phyloP scores from a whole-genome alignment of 1,284 basidiomycete species.

The Ceratobasidium sp. region DNA sequence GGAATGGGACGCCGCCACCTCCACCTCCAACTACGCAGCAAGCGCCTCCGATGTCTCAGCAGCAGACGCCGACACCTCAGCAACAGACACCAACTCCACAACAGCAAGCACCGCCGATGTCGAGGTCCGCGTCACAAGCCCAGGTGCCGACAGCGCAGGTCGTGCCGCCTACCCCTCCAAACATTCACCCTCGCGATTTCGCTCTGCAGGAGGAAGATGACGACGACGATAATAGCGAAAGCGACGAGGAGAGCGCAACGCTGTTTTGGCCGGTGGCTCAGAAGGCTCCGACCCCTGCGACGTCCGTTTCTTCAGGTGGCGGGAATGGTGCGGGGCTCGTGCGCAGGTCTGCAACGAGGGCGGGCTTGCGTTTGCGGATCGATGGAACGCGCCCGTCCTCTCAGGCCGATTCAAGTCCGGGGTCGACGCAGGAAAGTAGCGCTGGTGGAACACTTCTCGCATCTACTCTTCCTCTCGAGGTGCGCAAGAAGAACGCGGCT shows the following conservation, averaged over 20 bases:
- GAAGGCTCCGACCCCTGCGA: constrained; percentile 20
- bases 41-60: neutral
- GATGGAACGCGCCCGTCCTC: constrained; percentile 18
- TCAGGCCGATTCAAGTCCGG: constrained; percentile 19
- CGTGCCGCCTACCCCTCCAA: neutral
- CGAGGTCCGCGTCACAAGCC: neutral
- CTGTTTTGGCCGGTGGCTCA: constrained; percentile 41
- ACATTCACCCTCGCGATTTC: constrained; percentile 25
- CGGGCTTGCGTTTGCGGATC: constrained; percentile 19
- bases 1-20: neutral
- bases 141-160: constrained; percentile 12
- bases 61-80: too few species aligned
- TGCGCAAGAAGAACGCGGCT: constrained; percentile 25
- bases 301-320: constrained; percentile 6
- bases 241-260: constrained; percentile 41
- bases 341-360: constrained; percentile 19
- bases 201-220: constrained; percentile 35
- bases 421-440: constrained; percentile 26
- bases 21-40: neutral
- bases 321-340: constrained; percentile 15
- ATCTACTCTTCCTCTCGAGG: constrained; percentile 23
- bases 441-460: constrained; percentile 10
- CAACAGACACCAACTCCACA: too few species aligned
- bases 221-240: constrained; percentile 32
- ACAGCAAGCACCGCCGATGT: too few species aligned